A percentile compares a stretch with the other conserved stretches of the same genome.
Conservation (phyloP, 805 yeast species). For the Hemisphaericaspora nanyangensis region DNA sequence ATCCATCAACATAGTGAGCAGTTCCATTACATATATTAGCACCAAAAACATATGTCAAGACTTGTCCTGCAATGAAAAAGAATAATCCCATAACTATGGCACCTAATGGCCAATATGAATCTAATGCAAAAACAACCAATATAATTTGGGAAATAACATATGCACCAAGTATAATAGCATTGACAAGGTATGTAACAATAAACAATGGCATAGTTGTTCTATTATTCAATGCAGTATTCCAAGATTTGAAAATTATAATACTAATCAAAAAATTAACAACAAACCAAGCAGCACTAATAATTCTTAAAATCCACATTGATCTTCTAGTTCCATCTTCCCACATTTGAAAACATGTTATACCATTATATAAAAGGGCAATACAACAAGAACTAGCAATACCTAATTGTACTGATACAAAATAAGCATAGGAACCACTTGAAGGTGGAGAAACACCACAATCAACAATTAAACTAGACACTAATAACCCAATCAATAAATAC, state of each 20-base stretch:
- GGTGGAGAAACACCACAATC: slow-evolving; percentile 95
- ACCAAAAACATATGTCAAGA: slow-evolving; percentile 69
- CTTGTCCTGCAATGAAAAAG: slow-evolving; percentile 80
- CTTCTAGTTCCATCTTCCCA: slow-evolving; percentile 90
- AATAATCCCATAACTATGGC: slow-evolving; percentile 67
- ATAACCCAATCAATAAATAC: slow-evolving; percentile 54
- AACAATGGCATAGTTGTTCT: slow-evolving; percentile 65
- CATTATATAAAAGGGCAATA: slow-evolving; percentile 64
- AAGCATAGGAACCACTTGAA: slow-evolving; percentile 67
- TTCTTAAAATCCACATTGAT: slow-evolving; percentile 57
- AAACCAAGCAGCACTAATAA: slow-evolving; percentile 55
- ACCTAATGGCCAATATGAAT: slow-evolving; percentile 86
- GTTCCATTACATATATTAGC: slow-evolving; percentile 61
- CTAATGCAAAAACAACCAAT: slow-evolving; percentile 63
- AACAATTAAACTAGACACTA: slow-evolving; percentile 67
- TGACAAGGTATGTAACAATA: slow-evolving; percentile 64
- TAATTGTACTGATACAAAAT: slow-evolving; percentile 77
- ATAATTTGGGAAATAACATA: slow-evolving; percentile 68
- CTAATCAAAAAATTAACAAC: slow-evolving; percentile 63
- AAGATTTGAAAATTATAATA: slow-evolving; percentile 63
- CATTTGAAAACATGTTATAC: slow-evolving; percentile 78
- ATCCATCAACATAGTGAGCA: slow-evolving; percentile 86
- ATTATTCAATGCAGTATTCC: slow-evolving; percentile 51
- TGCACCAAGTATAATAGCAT: slow-evolving; percentile 58
- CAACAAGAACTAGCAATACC: slow-evolving; percentile 74